Base-by-base conservation (phyloP, 202 grass and related monocot species). In the Cymbopogon flexuosus region DNA sequence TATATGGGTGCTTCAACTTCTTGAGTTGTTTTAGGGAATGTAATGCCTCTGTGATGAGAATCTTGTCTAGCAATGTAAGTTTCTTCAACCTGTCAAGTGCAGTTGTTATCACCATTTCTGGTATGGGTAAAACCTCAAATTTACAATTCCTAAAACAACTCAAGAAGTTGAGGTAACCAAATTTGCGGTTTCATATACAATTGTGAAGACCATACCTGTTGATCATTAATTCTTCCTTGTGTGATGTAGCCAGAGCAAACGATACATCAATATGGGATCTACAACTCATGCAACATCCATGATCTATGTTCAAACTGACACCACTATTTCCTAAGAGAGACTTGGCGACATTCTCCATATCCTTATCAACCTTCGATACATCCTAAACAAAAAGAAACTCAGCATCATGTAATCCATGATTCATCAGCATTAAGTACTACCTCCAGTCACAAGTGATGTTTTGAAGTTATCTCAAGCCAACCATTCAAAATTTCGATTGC, bases 241-340 rank as follows among this genome's bases (percentile, higher is more conserved):
- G 68, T 65, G 90, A 92, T 61, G 31, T 85, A 75, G 78, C 76
- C 76, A 78, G 73, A 63, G 69, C 83, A 73, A 59, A 86, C 68
- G 76, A 54, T 72, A 97, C 62, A 34, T 97, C 73, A 73, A 88
- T 46, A 31, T 72, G 77, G 34, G 82, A 88, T 45, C 85, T 79
- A 82, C 95, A 97, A 76, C 78, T 91, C 75, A 91, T 84, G 86
- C 95, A 97, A 87, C 72, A 87, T 73, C 88, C 95, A 86, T 82
- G 82, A 88, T 75, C 41, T 84, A 97, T 72, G 27, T 85, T 83
- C 58, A 83, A 83, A 62, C 16, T 40, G 73, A 65, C 58, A 70
- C 54, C 73, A 63, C 18, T 76, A 67, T 89, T 80, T 75, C 71
- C 40, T 47, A 94, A 77, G 76, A 94, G 76, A 54, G 82, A 77